Base-by-base conservation (phyloP, 1,139 yeast species). In the Yamadazyma diospyri region DNA sequence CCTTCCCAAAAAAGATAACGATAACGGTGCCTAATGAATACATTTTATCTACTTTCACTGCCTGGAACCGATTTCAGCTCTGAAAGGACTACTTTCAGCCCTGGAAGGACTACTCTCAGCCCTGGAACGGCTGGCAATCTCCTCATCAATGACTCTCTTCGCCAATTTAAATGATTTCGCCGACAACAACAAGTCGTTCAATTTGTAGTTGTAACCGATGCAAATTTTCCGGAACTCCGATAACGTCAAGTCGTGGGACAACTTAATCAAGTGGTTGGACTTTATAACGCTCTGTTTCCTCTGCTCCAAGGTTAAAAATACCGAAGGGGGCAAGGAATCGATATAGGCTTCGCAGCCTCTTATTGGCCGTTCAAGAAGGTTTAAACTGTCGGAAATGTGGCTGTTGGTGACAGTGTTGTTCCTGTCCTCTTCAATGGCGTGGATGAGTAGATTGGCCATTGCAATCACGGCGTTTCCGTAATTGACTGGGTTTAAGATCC, bases 111-210 rank as follows among this genome's bases (percentile, higher is more conserved):
- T 18, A 18, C 14, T 21, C 21, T 22, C 25, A 13, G 31, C 40
- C 20, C 42, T 38, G 24, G 40, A 32, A 13, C 25, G 16, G 15
- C 5, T 11, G 15, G 77, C 78, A 34, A 76, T 64, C n/a, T 81
- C 81, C 28, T 71, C 72, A 46, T 81, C 87, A 35, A 80, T 69
- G 14, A 81, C 82, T 79, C 85, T 76, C 48, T 79, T 79, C 16
- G 87, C 86, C 43, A 81, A 62, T 43, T 75, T 76, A 45, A 76
- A 77, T 9, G 81, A 82, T 36, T 76, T 74, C 6, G 81, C 75
- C 36, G 75, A 70, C 32, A 82, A 60, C 22, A 76, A 69, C 42
- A 81, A 69, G 46, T 81, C 88, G 50, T 78, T 78, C 42, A 82
- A 58, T 35, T 76, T 67, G 33, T 67, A 71, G 49, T 80, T 80